These are phyloP conservation scores for Spathaspora girioi DNA, from an alignment of 805 yeast genomes.

Conservation along the genomic window DNA sequence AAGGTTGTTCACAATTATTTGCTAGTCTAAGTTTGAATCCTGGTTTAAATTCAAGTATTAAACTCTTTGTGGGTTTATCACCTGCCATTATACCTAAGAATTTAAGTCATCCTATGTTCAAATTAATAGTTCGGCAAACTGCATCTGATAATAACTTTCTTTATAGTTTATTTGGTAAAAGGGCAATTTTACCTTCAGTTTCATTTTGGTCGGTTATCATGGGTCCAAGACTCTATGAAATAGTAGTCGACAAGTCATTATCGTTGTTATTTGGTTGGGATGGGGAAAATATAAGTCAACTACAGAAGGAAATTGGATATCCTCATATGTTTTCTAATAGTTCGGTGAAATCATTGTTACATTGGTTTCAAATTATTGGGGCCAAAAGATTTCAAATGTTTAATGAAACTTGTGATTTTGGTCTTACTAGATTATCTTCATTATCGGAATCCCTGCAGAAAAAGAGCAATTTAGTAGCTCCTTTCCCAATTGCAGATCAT, in stretches of 20 bases:
- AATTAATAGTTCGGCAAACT: slow-evolving; percentile 20
- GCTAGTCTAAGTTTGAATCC: slow-evolving; percentile 28
- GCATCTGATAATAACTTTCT: slow-evolving; percentile 23
- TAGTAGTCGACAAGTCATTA: slow-evolving; percentile 21
- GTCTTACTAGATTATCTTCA: slow-evolving; percentile 18
- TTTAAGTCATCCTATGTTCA: slow-evolving; percentile 20
- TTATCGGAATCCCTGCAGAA: slow-evolving; percentile 13
- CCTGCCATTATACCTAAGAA: slow-evolving; percentile 27
- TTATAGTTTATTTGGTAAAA: slow-evolving; percentile 21
- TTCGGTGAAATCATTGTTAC: slow-evolving; percentile 24
- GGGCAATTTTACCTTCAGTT: slow-evolving; percentile 28
- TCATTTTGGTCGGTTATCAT: slow-evolving; percentile 23
- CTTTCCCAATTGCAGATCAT: slow-evolving; percentile 27
- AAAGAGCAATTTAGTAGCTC: slow-evolving; percentile 18
- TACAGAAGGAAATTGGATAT: slow-evolving; percentile 25
- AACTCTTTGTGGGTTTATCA: slow-evolving; percentile 25
- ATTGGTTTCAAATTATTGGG: slow-evolving; percentile 31
- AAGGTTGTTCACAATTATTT: slow-evolving; percentile 29
- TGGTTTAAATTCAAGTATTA: slow-evolving; percentile 16
- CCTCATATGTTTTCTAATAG: slow-evolving; percentile 28
- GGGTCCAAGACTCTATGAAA: slow-evolving; percentile 19
- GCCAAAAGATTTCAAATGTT: slow-evolving; percentile 30
- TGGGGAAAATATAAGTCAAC: slow-evolving; percentile 16
- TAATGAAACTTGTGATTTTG: slow-evolving; percentile 23
- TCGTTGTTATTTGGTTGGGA: slow-evolving; percentile 25